Evolutionary conservation across 2,329 filamentous ascomycete species (phyloP).

Genomic region (Xylaria sp.): DNA sequence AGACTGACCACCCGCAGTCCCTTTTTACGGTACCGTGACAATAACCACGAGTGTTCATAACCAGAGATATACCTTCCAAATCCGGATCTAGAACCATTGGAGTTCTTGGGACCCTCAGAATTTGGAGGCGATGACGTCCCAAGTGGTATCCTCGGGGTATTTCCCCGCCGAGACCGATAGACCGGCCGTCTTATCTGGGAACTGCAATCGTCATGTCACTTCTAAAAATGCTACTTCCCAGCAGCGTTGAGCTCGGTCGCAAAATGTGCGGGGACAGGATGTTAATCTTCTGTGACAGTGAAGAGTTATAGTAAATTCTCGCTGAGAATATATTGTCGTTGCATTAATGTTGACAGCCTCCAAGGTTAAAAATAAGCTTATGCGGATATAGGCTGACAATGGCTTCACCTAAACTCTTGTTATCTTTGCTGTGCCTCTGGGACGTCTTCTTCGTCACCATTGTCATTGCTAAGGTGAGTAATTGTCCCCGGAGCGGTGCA

Average conservation of each 20-base stretch:
- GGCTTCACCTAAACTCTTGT: not conserved
- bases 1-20: too few species aligned
- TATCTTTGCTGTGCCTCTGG: not conserved
- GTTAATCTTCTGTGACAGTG: not conserved
- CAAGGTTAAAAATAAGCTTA: not conserved
- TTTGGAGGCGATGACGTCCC: not conserved
- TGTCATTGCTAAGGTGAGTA: constrained; percentile 1
- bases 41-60: not conserved
- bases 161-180: not conserved
- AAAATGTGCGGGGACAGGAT: not conserved
- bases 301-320: not conserved
- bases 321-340: not conserved
- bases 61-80: not conserved
- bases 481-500: too few species aligned
- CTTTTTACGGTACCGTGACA: too few species aligned
- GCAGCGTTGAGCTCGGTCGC: not conserved
- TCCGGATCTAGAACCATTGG: not conserved
- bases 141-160: constrained; percentile 9
- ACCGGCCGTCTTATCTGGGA: not conserved
- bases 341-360: not conserved
- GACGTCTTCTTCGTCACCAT: not conserved
- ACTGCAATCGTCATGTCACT: not conserved
- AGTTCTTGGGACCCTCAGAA: not conserved
- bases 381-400: not conserved
- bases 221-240: not conserved